phyloP scores from a whole-genome alignment of 768 basidiomycete genomes.

The Royoungia palumana region DNA sequence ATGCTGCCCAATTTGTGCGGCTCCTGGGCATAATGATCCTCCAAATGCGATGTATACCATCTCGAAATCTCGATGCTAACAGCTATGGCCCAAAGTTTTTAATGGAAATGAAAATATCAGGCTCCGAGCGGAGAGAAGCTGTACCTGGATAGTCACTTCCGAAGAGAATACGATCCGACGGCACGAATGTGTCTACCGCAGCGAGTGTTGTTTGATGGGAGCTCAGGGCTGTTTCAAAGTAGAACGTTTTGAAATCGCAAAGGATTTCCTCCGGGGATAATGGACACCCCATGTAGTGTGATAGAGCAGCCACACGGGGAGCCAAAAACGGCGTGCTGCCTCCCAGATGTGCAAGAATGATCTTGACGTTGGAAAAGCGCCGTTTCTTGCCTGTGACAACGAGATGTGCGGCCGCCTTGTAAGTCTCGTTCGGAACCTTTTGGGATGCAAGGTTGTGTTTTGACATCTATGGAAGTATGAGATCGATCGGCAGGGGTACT shows the following conservation, averaged over 20 bases:
- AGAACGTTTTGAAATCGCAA: conserved; percentile 66
- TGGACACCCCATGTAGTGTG: conserved; percentile 65
- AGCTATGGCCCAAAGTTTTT: conserved; percentile 36
- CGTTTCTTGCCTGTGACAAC: conserved; percentile 71
- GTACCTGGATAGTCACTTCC: conserved; percentile 78
- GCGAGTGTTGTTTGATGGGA: conserved; percentile 51
- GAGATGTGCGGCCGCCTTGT: conserved; percentile 76
- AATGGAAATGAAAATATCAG: background rate
- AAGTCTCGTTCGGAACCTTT: conserved; percentile 79
- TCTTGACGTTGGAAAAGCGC: conserved; percentile 53
- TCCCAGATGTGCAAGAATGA: conserved; percentile 75
- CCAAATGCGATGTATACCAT: conserved; percentile 61
- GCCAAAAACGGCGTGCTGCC: conserved; percentile 65
- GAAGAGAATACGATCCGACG: conserved; percentile 54
- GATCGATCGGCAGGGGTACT: conserved; percentile 8
- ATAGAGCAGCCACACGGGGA: conserved; percentile 63
- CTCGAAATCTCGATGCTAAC: conserved; percentile 50
- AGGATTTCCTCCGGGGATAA: conserved; percentile 65
- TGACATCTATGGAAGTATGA: background rate
- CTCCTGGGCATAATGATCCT: conserved; percentile 45
- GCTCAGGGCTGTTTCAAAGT: conserved; percentile 70
- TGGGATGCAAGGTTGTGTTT: conserved; percentile 5
- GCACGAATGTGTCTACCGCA: conserved; percentile 50
- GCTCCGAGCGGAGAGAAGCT: conserved; percentile 6
- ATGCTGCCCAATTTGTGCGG: conserved; percentile 41